phyloP scores from a whole-genome alignment of 2,329 filamentous ascomycete species.

The Claviceps maximensis region DNA sequence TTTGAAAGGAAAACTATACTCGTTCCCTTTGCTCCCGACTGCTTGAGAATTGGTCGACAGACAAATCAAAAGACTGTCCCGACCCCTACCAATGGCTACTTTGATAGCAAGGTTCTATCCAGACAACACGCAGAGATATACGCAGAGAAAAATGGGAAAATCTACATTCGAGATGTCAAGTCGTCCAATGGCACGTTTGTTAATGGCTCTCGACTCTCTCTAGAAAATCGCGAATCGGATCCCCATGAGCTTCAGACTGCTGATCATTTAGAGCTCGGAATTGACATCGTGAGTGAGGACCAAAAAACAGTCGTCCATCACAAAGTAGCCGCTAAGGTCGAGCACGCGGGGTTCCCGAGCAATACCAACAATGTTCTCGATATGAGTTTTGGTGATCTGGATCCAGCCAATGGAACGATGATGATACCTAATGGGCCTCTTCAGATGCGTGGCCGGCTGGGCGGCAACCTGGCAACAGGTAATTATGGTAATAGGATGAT shows the following conservation, averaged over 20 bases:
- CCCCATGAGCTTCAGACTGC: slow-evolving; percentile 85
- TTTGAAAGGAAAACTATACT: slow-evolving; percentile 96
- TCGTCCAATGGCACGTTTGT: slow-evolving; percentile 98
- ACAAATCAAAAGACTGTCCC: slow-evolving; percentile 95
- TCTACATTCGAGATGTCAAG: slow-evolving; percentile 95
- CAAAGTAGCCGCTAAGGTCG: slow-evolving; percentile 93
- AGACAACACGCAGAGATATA: slow-evolving; percentile 94
- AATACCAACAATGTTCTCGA: slow-evolving; percentile 67
- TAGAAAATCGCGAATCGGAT: slow-evolving; percentile 91
- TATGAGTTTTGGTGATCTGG: slow-evolving; percentile 84
- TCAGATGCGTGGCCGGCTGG: slow-evolving; percentile 56
- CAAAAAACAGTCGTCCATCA: slow-evolving; percentile 98
- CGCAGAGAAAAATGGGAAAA: slow-evolving; percentile 72
- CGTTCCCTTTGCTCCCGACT: slow-evolving; percentile 89
- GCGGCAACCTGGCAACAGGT: slow-evolving; percentile 50
- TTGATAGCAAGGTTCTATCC: slow-evolving; percentile 95
- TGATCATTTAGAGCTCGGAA: slow-evolving; percentile 87
- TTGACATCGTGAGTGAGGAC: slow-evolving; percentile 97
- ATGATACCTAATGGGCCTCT: slow-evolving; percentile 57
- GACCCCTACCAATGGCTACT: slow-evolving; percentile 83
- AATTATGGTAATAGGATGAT: slow-evolving; percentile 51
- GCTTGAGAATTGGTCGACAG: slow-evolving; percentile 83
- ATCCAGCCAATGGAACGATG: slow-evolving; percentile 63
- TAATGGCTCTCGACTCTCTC: slow-evolving; percentile 78
- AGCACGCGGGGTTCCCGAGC: slow-evolving; percentile 77